Base-by-base conservation (phyloP, 2,329 filamentous ascomycete genomes). In the Pyrenophora seminiperda region DNA sequence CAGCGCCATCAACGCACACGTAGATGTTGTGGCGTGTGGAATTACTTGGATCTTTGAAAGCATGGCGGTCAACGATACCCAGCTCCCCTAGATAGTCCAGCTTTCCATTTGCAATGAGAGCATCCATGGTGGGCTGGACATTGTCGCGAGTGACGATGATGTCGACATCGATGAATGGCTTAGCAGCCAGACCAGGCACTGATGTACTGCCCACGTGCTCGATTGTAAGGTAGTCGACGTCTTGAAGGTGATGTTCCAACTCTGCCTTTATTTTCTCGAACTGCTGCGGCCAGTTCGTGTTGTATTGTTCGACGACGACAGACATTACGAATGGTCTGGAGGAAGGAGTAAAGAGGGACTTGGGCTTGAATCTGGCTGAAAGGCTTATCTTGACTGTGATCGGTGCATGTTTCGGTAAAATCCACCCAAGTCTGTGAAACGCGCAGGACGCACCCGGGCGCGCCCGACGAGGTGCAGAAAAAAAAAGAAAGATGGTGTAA, bases 161-260 rank as follows among this genome's bases (percentile, higher is more conserved):
- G 42, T 71, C 66, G n/a, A 74, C 56, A 54, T 75, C 71, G 45
- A 74, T 66, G 36, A 67, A 66, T n/a, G 72, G 70, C 44, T 72
- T 73, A 9, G 71, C 70, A n/a, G 58, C 61, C 3, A 74, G 62
- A 13, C 52, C 54, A 0, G 67, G 69, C 3, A 75, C 65, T 7
- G 73, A 72, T 19, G 73, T 75, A 47, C 68, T 71, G 41, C 71
- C 71, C 29, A 74, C 61, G 53, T 75, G 73, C 50, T 74, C 66
- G 51, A 74, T 73, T 19, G 59, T 61, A 10, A 65, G 31, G 41
- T 56, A 45, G 1, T 42, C 9, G 33, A 61, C 41, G 37, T 33
- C 45, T 20, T 44, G 36, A 6, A 72, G 55, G 15, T 56, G 43
- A 4, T 17, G 19, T 41, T 54, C 29, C 5, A 73, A 51, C 9